Percentiles rank a stretch among this genome's conserved stretches.
Evolutionary conservation across 257 asterid genomes (phyloP).

Genomic region (Solanum virginianum): DNA sequence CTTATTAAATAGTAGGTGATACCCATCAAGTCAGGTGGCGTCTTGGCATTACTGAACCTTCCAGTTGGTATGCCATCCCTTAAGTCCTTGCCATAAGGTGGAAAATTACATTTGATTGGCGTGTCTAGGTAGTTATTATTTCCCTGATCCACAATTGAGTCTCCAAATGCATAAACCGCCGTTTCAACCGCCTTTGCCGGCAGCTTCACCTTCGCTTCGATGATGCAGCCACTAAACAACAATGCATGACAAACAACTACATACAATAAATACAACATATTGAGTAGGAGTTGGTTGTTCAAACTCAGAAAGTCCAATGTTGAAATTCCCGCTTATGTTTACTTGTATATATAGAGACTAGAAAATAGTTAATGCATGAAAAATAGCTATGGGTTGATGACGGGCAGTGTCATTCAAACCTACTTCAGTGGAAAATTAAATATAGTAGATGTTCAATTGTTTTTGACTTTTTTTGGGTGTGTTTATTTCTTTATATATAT

Average conservation of each 20-base stretch:
- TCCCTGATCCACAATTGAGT: slow-evolving; percentile 51
- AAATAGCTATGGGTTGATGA: background rate
- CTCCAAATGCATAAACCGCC: slow-evolving; percentile 45
- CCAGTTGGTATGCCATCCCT: slow-evolving; percentile 49
- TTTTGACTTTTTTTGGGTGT: too few species aligned
- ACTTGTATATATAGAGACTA: background rate
- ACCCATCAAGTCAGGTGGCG: slow-evolving; percentile 53
- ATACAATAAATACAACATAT: background rate
- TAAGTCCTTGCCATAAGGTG: slow-evolving; percentile 57
- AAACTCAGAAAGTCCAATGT: background rate
- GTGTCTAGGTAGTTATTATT: slow-evolving; percentile 41
- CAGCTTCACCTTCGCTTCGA: slow-evolving; percentile 3
- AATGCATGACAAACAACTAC: background rate
- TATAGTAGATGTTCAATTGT: too few species aligned
- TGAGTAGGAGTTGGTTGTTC: background rate
- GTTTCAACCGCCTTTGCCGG: slow-evolving; percentile 18
- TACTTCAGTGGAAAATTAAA: too few species aligned
- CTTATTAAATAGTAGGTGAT: background rate
- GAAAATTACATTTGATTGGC: slow-evolving; percentile 23
- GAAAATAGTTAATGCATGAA: background rate
- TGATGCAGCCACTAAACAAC: background rate
- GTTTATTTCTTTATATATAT: too few species aligned
- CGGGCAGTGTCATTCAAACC: too few species aligned
- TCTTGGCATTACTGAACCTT: slow-evolving; percentile 46
- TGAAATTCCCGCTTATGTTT: background rate